Percentiles rank a stretch among this genome's conserved stretches.
Evolutionary conservation across 768 basidiomycete genomes (phyloP).

Genomic region (Candolleomyces eurysporus): DNA sequence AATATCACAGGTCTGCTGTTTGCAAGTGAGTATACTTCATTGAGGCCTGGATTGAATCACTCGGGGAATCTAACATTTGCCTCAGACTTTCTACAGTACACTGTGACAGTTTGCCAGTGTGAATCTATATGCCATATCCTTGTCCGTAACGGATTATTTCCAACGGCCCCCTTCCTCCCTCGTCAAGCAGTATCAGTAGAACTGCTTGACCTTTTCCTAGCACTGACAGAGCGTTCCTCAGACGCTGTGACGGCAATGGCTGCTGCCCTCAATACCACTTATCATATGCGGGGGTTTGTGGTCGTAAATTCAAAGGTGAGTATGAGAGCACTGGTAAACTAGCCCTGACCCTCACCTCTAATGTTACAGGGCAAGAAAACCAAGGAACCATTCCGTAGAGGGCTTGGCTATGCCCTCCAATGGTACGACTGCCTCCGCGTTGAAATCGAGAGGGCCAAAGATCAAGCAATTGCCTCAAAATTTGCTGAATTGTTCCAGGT

Average conservation of each 20-base stretch:
- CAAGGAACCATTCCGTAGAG: constrained; percentile 19
- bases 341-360: too few species aligned
- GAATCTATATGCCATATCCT: constrained; percentile 26
- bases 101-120: not conserved
- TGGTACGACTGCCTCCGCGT: constrained; percentile 20
- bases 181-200: constrained; percentile 13
- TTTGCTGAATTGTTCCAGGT: not conserved
- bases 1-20: too few species aligned
- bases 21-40: too few species aligned
- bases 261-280: constrained; percentile 8
- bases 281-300: constrained; percentile 10
- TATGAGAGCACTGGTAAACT: not conserved
- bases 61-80: too few species aligned
- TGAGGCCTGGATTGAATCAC: too few species aligned
- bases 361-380: constrained; percentile 14
- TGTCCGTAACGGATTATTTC: constrained; percentile 14
- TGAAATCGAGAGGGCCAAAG: constrained; percentile 9
- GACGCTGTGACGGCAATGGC: constrained; percentile 16
- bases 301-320: constrained; percentile 4
- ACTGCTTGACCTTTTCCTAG: constrained; percentile 14
- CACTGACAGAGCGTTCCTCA: constrained; percentile 14
- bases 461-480: not conserved
- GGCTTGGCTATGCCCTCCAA: constrained; percentile 18
- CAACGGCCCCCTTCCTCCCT: constrained; percentile 11
- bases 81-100: not conserved